Evolutionary conservation across 108 stramenopile species (phyloP).

Genomic region (Fragilaria crotonensis): DNA sequence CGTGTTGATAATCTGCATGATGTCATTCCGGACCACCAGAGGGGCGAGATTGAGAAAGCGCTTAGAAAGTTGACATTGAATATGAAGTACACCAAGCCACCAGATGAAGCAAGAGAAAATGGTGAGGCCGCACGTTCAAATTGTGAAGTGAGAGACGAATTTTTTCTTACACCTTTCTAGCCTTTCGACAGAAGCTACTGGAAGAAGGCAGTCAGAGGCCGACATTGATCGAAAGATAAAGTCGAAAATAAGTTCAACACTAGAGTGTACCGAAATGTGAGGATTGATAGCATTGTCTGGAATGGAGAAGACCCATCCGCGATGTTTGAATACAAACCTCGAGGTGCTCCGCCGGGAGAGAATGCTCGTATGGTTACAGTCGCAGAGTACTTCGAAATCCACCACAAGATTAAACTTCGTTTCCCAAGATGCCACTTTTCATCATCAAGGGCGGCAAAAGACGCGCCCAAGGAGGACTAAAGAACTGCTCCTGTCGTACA

Average conservation of each 20-base stretch:
- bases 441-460: not conserved
- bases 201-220: no score
- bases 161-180: no score
- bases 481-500: no score
- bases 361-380: not conserved
- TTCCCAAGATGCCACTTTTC: slow-evolving; percentile 3
- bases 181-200: slow-evolving; percentile 4
- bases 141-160: no score
- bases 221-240: not conserved
- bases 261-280: not conserved
- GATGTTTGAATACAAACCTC: no score
- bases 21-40: not conserved
- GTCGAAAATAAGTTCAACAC: not conserved
- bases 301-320: no score
- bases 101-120: not conserved
- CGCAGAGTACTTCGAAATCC: not conserved
- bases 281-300: no score
- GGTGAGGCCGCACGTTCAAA: no score
- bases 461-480: no score
- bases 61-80: not conserved
- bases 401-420: not conserved
- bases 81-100: not conserved
- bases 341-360: no score
- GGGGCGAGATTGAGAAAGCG: not conserved
- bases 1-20: not conserved